phyloP scores from a whole-genome alignment of 805 yeast species.

The Lipomyces sp. region DNA sequence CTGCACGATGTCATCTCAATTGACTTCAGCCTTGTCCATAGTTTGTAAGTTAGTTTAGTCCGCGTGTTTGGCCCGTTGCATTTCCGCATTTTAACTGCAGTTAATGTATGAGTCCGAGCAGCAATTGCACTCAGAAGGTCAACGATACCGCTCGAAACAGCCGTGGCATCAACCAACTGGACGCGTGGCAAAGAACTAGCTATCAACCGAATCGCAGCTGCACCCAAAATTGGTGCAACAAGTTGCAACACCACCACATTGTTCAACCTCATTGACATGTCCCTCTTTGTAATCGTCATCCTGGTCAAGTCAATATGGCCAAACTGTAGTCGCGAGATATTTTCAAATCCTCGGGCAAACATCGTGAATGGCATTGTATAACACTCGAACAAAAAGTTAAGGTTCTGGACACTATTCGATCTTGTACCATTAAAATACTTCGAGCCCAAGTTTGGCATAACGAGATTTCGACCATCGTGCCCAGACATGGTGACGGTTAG shows the following conservation, averaged over 20 bases:
- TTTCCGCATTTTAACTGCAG: slow-evolving; percentile 15
- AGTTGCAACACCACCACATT: slow-evolving; percentile 22
- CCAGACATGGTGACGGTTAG: slow-evolving; percentile 17
- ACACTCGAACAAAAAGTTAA: slow-evolving; percentile 20
- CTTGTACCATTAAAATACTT: not conserved
- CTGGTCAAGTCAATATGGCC: slow-evolving; percentile 26
- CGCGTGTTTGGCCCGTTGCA: slow-evolving; percentile 12
- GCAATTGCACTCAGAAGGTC: slow-evolving; percentile 23
- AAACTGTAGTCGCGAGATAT: slow-evolving; percentile 16
- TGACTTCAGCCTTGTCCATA: slow-evolving; percentile 21
- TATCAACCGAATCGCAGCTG: slow-evolving; percentile 18
- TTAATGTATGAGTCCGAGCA: slow-evolving; percentile 17
- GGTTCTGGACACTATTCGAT: slow-evolving; percentile 9
- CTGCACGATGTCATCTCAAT: slow-evolving; percentile 23
- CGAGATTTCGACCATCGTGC: slow-evolving; percentile 18
- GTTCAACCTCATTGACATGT: slow-evolving; percentile 13
- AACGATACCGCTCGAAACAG: slow-evolving; percentile 23
- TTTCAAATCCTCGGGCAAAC: slow-evolving; percentile 28
- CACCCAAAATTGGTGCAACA: slow-evolving; percentile 12
- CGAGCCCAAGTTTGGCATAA: slow-evolving; percentile 12
- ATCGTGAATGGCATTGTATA: slow-evolving; percentile 26
- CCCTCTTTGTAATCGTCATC: slow-evolving; percentile 5
- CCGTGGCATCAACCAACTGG: slow-evolving; percentile 13
- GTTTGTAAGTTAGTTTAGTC: slow-evolving; percentile 9
- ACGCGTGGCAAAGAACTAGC: slow-evolving; percentile 25